Evolutionary conservation across 805 yeast species (phyloP), one percentile per base, ranked within the genome.

Genomic region (Cyberlindnera suaveolens): DNA sequence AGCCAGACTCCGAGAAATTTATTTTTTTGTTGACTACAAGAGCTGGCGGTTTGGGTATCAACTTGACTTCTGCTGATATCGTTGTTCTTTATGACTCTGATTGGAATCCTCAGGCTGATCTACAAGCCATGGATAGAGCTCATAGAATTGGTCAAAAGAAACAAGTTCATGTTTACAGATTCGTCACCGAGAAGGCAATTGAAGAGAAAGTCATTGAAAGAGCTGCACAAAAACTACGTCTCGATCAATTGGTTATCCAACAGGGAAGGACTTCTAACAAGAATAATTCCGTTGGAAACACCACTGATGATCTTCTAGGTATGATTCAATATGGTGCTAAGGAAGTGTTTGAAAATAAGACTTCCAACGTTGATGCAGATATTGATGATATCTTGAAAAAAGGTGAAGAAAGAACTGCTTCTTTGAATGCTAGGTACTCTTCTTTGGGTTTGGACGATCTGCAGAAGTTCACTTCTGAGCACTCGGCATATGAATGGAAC

Each of bases 251-350:
- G 52, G 99, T 91, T 41, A 91, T 91, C 53, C 99, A 91, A 61
- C 98, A 91, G 59, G 96, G 96, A 7, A 71, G 90, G 45, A 66
- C 79, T 8, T 64, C 65, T 36, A 73, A 75, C 29, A 72, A 71
- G 41, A 68, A 70, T 44, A 62, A 64, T n/a, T 58, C 70, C 0
- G 67, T 78, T 46, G 85, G 84, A 15, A 81, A 73, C 52, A 65
- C 74, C 5, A 85, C 86, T 57, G 97, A 88, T 55, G 98, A 90
- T 58, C 75, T 91, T 54, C 67, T 91, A 19, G 87, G 85, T 39
- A 93, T 93, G 98, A 91, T 91, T 62, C 98, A 91, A 63, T 96
- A 83, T 63, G 99, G 99, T 45, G 99, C 99, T 1, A 82, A 84
- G 60, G 78, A 81, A 36, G 90, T 93, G 16, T 84, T 93, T 61